phyloP scores from a whole-genome alignment of 805 yeast species.

The Suhomyces tanzawaensis region DNA sequence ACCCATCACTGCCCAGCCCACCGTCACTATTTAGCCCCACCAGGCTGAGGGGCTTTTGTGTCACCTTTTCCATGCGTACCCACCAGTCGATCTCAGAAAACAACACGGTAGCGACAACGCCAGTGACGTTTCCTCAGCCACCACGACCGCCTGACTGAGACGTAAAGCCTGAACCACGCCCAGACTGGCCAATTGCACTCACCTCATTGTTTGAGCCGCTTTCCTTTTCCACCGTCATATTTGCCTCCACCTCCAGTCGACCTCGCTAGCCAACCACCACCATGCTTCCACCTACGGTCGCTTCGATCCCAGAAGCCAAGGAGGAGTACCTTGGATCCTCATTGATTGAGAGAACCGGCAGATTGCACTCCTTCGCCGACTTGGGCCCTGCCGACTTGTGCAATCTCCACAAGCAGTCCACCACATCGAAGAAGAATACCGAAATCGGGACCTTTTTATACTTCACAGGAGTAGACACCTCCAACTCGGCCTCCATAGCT shows the following conservation, averaged over 20 bases:
- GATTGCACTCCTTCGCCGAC: constrained; percentile 58
- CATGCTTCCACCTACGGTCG: constrained; percentile 47
- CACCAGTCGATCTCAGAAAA: constrained; percentile 1
- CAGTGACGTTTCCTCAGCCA: background rate
- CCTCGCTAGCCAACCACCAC: background rate
- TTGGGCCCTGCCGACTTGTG: constrained; percentile 73
- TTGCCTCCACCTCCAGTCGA: background rate
- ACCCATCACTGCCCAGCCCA: no score
- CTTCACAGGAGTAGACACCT: constrained; percentile 72
- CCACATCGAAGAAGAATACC: constrained; percentile 40
- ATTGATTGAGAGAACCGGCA: constrained; percentile 59
- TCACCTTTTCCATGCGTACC: background rate
- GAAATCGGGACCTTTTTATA: constrained; percentile 71
- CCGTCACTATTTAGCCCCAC: no score
- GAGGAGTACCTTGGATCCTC: constrained; percentile 62
- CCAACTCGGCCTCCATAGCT: constrained; percentile 74
- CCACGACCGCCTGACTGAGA: constrained; percentile 1
- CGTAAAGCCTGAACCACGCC: no score
- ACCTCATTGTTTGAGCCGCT: background rate
- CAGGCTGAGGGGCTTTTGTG: constrained; percentile 1
- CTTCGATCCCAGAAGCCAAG: constrained; percentile 59
- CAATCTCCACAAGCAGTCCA: constrained; percentile 44
- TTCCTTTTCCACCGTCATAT: no score
- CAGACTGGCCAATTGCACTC: constrained; percentile 1
- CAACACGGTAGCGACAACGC: background rate